Evolutionary conservation across 2,329 filamentous ascomycete species (phyloP).

Genomic region (Hypoxylon sp.): DNA sequence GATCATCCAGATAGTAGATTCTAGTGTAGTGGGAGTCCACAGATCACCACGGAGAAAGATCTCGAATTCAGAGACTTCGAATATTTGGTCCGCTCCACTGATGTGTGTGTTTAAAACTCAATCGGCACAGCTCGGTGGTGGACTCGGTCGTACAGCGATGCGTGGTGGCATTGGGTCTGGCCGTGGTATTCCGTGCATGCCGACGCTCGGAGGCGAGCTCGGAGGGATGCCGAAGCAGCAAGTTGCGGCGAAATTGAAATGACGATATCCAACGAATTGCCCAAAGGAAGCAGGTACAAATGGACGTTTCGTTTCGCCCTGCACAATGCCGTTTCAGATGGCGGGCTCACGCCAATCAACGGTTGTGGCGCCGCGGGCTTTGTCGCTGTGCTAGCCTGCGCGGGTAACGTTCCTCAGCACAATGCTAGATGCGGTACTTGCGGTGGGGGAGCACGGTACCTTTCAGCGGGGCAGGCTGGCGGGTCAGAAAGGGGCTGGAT

Average conservation of each 20-base stretch:
- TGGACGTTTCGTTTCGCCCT: conserved; percentile 35
- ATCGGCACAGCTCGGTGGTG: conserved; percentile 6
- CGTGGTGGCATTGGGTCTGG: neutral
- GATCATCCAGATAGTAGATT: conserved; percentile 6
- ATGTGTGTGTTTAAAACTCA: neutral
- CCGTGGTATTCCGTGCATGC: neutral
- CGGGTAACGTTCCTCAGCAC: conserved; percentile 21
- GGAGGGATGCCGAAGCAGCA: conserved; percentile 17
- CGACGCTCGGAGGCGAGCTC: conserved; percentile 12
- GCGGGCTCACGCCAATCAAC: conserved; percentile 20
- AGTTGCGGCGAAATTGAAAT: conserved; percentile 17
- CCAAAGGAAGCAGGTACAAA: conserved; percentile 37
- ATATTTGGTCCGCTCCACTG: conserved; percentile 10
- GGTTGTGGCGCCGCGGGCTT: conserved; percentile 39
- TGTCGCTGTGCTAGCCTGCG: conserved; percentile 1
- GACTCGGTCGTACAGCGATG: conserved; percentile 1
- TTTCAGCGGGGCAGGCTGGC: conserved; percentile 1
- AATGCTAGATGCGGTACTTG: conserved; percentile 28
- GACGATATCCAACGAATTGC: conserved; percentile 31
- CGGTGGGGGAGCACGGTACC: conserved; percentile 8
- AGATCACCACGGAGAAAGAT: too few species aligned
- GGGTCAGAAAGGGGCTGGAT: conserved; percentile 31
- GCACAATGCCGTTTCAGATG: conserved; percentile 45
- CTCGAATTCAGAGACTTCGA: neutral
- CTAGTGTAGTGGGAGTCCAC: too few species aligned